Conservation (phyloP, 2,329 filamentous ascomycete genomes). For the Cytospora piceae region DNA sequence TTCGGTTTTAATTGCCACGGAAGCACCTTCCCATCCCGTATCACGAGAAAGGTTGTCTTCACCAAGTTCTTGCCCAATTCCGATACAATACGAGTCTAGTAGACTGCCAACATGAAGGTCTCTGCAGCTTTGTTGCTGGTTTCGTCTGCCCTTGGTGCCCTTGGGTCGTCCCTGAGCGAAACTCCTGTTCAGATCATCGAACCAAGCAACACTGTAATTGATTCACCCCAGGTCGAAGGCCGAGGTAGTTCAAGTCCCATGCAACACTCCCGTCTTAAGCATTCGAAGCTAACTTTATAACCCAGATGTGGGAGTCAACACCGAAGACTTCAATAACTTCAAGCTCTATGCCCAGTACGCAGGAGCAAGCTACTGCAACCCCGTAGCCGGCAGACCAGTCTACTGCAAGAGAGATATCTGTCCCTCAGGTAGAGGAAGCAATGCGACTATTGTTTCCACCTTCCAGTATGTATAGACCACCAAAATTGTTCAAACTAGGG, state of each 20-base stretch:
- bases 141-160: not conserved
- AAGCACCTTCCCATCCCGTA: not conserved
- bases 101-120: not conserved
- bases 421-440: slow-evolving; percentile 46
- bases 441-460: slow-evolving; percentile 43
- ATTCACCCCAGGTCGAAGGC: not conserved
- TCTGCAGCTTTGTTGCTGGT: not conserved
- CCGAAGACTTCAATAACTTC: slow-evolving; percentile 22
- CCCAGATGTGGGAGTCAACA: slow-evolving; percentile 5
- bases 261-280: not conserved
- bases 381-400: slow-evolving; percentile 46
- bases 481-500: too few relatives aligned
- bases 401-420: slow-evolving; percentile 51
- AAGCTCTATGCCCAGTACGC: slow-evolving; percentile 55
- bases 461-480: slow-evolving; percentile 15
- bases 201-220: not conserved
- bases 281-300: not conserved
- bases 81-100: not conserved
- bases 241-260: not conserved
- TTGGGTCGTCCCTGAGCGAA: not conserved
- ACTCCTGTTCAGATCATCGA: not conserved
- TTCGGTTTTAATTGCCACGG: not conserved
- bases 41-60: not conserved
- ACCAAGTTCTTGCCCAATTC: not conserved
- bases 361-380: slow-evolving; percentile 59